Percentiles rank a stretch among this genome's conserved stretches.
Evolutionary conservation across 345 rosid genomes (phyloP).

Genomic region (Salix suchowensis): DNA sequence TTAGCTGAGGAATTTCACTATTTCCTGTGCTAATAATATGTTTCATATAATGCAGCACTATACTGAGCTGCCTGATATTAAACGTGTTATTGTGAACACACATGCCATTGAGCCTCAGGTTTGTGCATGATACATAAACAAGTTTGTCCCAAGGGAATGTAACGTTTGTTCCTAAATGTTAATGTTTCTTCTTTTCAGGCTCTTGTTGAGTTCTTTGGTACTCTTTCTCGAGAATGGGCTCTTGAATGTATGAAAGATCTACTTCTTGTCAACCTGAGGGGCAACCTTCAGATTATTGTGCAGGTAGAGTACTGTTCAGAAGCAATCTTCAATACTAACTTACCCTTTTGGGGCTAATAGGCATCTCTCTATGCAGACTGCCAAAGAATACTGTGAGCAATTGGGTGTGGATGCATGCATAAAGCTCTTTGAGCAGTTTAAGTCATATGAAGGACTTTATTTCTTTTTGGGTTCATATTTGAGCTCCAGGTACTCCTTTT

Average conservation of each 20-base stretch:
- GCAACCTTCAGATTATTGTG: constrained; percentile 93
- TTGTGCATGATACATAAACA: neutral
- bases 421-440: constrained; percentile 89
- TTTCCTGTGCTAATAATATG: neutral
- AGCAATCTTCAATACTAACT: constrained; percentile 9
- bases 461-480: constrained; percentile 90
- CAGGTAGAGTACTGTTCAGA: constrained; percentile 43
- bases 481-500: constrained; percentile 72
- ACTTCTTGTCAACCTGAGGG: constrained; percentile 77
- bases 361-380: constrained; percentile 46
- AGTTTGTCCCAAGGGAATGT: neutral
- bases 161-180: neutral
- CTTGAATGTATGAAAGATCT: constrained; percentile 99
- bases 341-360: neutral
- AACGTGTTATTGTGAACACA: constrained; percentile 93
- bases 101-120: constrained; percentile 99
- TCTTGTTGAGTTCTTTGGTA: constrained; percentile 92
- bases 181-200: constrained; percentile 44
- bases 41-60: constrained; percentile 64
- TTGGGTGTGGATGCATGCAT: constrained; percentile 91
- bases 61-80: constrained; percentile 83
- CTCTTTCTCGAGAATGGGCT: constrained; percentile 94
- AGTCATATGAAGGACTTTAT: constrained; percentile 92
- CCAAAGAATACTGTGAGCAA: constrained; percentile 94
- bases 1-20: neutral